phyloP scores from a whole-genome alignment of 345 rosid species.

The Angophora floribunda region DNA sequence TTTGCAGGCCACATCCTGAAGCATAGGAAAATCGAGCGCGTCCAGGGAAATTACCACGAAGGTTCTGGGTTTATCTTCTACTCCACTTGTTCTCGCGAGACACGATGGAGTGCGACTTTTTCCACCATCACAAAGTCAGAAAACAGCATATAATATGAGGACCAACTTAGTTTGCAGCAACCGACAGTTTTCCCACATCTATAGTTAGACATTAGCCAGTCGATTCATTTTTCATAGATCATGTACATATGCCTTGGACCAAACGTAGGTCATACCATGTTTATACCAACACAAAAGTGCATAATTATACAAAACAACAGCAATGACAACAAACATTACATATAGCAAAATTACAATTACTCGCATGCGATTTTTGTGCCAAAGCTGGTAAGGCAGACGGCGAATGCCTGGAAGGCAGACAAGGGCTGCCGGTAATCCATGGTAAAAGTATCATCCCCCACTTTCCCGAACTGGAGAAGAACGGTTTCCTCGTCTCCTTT shows the following conservation, averaged over 20 bases:
- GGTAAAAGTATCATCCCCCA: slow-evolving; percentile 76
- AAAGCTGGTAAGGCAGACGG: slow-evolving; percentile 89
- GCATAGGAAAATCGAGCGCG: not conserved
- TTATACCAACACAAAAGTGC: not conserved
- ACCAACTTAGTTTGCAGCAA: not conserved
- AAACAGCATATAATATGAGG: not conserved
- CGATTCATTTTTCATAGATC: not conserved
- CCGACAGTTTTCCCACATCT: not conserved
- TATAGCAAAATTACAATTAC: slow-evolving; percentile 12
- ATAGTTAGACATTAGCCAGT: not conserved
- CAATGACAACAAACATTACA: not conserved
- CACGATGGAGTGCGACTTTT: not conserved
- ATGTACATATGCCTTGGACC: not conserved
- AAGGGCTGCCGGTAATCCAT: slow-evolving; percentile 93
- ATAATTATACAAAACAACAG: not conserved
- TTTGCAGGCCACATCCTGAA: not conserved
- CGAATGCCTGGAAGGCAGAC: slow-evolving; percentile 92
- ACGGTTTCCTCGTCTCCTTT: slow-evolving; percentile 89
- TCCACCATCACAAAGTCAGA: not conserved
- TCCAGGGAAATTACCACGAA: not conserved
- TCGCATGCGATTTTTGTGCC: slow-evolving; percentile 96
- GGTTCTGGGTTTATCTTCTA: not conserved
- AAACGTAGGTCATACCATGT: not conserved
- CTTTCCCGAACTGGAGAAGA: slow-evolving; percentile 88
- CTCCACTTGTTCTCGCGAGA: not conserved